phyloP scores from a whole-genome alignment of 768 basidiomycete species.

The Hypsizygus marmoreus region DNA sequence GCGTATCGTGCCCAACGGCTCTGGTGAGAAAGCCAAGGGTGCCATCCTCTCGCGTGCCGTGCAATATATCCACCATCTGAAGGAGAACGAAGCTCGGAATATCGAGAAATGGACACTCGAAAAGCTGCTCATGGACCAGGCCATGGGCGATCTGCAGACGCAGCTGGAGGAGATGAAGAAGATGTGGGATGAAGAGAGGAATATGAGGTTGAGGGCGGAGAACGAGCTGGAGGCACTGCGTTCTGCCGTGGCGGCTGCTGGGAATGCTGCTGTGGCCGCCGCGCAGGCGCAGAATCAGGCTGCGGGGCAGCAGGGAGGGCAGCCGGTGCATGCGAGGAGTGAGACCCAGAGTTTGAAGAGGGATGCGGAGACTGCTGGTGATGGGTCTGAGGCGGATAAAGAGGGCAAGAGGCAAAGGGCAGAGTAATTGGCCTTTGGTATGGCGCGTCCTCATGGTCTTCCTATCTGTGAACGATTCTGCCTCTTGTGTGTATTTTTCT shows the following conservation, averaged over 20 bases:
- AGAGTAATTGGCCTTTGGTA: too few relatives aligned
- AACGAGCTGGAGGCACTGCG: slow-evolving; percentile 62
- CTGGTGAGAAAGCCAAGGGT: slow-evolving; percentile 88
- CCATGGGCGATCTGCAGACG: slow-evolving; percentile 83
- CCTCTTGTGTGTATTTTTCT: too few relatives aligned
- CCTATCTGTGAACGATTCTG: too few relatives aligned
- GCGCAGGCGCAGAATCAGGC: slow-evolving; percentile 3
- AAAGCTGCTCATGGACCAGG: slow-evolving; percentile 90
- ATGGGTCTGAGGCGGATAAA: slow-evolving; percentile 11
- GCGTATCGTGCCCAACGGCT: slow-evolving; percentile 83
- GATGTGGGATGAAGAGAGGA: slow-evolving; percentile 80
- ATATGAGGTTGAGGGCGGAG: slow-evolving; percentile 58
- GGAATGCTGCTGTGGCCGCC: slow-evolving; percentile 11
- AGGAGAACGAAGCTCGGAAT: slow-evolving; percentile 87
- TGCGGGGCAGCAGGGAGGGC: slow-evolving; percentile 5
- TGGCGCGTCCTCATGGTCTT: too few relatives aligned
- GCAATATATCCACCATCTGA: slow-evolving; percentile 88
- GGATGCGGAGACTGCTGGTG: slow-evolving; percentile 11
- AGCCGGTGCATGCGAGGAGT: slow-evolving; percentile 10
- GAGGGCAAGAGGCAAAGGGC: slow-evolving; percentile 40
- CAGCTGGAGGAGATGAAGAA: slow-evolving; percentile 82
- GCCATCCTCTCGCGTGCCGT: slow-evolving; percentile 87
- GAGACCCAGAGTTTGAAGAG: slow-evolving; percentile 17
- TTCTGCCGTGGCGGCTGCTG: slow-evolving; percentile 23
- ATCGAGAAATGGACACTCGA: slow-evolving; percentile 95